Base-by-base conservation (phyloP, 768 basidiomycete species). In the Naganishia vishniacii region DNA sequence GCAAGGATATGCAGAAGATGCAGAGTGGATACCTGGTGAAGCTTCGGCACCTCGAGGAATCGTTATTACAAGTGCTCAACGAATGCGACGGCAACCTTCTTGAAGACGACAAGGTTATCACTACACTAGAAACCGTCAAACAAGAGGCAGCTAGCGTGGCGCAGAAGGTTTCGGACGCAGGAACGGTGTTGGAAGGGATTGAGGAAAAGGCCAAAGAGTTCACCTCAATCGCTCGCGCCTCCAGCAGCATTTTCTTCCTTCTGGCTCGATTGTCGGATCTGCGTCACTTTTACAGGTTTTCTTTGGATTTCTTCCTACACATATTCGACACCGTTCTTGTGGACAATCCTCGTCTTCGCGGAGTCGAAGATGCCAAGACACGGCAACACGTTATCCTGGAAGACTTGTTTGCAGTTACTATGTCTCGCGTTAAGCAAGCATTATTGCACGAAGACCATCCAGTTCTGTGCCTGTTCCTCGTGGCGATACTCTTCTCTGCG, bases 271-370 rank as follows among this genome's bases (percentile, higher is more conserved):
- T 98, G 53, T 88, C 90, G 74, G 82, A 88, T 59, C 84, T 97
- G 80, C 91, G 94, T 73, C 94, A 95, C 78, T 98, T 98, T 81
- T 99, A 99, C 74, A 91, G 97, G 77, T 99, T 99, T 82, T 98
- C 95, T 1, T 83, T 99, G 48, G 87, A 82, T 29, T 97, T 94
- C 83, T 99, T 99, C 88, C 83, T 98, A 65, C 94, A 95, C 75
- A 94, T 97, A 73, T 99, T 99, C 79, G 91, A 98, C 79, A 90
- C 88, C 70, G 85, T 94, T 64, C 83, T 98, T 8, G 87, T 88
- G 69, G 86, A 88, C 70, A 97, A 98, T 73, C 92, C 93, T 12
- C 88, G 91, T 75, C 83, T 98, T 67, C 86, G 83, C 76, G 84
- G 83, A 65, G 82, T 93, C 63, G 81, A 85, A 25, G 91, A 95